Percentiles rank a stretch among this genome's conserved stretches.
phyloP scores from a whole-genome alignment of 2,329 filamentous ascomycete species.

The Reticulascus tulasneorum region DNA sequence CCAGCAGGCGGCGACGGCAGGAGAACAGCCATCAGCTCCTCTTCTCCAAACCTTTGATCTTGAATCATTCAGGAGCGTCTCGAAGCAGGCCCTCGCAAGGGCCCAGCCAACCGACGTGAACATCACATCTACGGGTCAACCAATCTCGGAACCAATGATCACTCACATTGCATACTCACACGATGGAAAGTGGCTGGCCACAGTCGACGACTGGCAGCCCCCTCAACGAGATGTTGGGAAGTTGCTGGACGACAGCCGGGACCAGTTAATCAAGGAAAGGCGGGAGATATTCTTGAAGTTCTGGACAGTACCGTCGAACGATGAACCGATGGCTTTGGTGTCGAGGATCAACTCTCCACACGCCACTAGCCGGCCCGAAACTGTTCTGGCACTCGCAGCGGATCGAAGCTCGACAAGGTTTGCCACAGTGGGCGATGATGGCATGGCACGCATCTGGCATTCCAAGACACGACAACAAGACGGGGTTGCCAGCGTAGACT shows the following conservation, averaged over 20 bases:
- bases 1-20: conserved; percentile 52
- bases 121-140: conserved; percentile 64
- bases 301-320: conserved; percentile 65
- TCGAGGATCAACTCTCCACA: conserved; percentile 85
- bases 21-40: conserved; percentile 46
- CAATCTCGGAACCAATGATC: conserved; percentile 74
- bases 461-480: conserved; percentile 65
- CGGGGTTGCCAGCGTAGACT: conserved; percentile 60
- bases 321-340: conserved; percentile 66
- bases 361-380: conserved; percentile 47
- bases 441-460: conserved; percentile 75
- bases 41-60: conserved; percentile 83
- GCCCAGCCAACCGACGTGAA: conserved; percentile 84
- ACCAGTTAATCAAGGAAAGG: conserved; percentile 45
- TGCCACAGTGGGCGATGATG: conserved; percentile 80
- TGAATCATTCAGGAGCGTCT: conserved; percentile 70
- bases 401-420: conserved; percentile 70
- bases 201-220: conserved; percentile 86
- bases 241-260: conserved; percentile 28
- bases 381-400: conserved; percentile 68
- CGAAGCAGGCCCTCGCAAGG: conserved; percentile 83
- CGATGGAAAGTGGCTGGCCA: conserved; percentile 87
- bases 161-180: conserved; percentile 70
- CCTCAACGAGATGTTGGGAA: conserved; percentile 62
- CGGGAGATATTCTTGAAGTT: conserved; percentile 85